Percentiles rank a stretch among this genome's conserved stretches.
Evolutionary conservation across 2,329 filamentous ascomycete species (phyloP).

Genomic region (Cladosporium sp.): DNA sequence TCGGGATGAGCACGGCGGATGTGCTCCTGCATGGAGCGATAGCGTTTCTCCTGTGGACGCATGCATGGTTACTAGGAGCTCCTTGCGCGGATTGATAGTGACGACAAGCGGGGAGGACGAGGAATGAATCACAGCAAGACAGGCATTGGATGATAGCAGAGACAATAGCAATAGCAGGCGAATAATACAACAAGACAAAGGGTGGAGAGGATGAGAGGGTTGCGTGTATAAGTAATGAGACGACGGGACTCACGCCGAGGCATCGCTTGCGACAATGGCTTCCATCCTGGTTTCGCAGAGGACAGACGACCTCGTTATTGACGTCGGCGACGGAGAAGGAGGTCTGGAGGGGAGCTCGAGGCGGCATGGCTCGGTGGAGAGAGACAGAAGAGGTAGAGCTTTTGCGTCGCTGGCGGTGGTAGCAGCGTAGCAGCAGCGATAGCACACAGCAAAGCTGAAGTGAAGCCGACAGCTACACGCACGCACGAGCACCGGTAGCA

Average conservation of each 20-base stretch:
- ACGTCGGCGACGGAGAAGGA: constrained; percentile 90
- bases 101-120: not conserved
- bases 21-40: constrained; percentile 99
- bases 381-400: constrained; percentile 9
- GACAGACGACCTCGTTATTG: constrained; percentile 96
- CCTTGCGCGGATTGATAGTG: not conserved
- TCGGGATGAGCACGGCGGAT: constrained; percentile 95
- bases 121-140: constrained; percentile 2
- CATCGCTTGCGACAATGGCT: constrained; percentile 97
- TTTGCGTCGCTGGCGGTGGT: not conserved
- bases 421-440: constrained; percentile 6
- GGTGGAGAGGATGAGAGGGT: not conserved
- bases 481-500: not conserved
- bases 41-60: constrained; percentile 74
- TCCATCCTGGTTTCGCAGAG: constrained; percentile 91
- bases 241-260: constrained; percentile 75
- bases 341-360: constrained; percentile 78
- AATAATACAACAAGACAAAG: not conserved
- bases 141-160: constrained; percentile 5
- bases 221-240: not conserved
- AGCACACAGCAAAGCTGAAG: constrained; percentile 10
- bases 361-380: constrained; percentile 64
- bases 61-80: constrained; percentile 13
- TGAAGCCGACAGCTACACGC: constrained; percentile 4
- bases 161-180: not conserved